Conservation (phyloP, 2,329 filamentous ascomycete genomes). For the Pyrenophora tritici-repentis region DNA sequence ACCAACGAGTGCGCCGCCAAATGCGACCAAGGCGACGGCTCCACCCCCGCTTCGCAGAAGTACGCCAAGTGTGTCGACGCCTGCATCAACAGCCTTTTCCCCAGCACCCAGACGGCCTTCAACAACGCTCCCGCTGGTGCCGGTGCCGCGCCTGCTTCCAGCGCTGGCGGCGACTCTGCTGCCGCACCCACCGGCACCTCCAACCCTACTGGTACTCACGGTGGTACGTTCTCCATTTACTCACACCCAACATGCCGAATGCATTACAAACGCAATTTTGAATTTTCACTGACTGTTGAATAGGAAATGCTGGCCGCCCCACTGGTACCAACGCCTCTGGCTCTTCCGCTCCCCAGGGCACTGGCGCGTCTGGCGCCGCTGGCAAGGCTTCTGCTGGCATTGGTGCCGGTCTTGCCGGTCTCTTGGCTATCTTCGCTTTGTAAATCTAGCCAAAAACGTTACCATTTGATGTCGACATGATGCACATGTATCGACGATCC, state of each 20-base stretch:
- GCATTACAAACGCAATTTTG: neutral
- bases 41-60: conserved; percentile 50
- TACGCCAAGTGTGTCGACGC: conserved; percentile 56
- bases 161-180: conserved; percentile 28
- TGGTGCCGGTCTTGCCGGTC: conserved; percentile 45
- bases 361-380: conserved; percentile 38
- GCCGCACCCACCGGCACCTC: conserved; percentile 22
- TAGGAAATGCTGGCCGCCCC: neutral
- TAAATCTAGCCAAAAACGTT: conserved; percentile 22
- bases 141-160: conserved; percentile 27
- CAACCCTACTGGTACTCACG: neutral
- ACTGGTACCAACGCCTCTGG: neutral
- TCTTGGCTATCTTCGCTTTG: conserved; percentile 47
- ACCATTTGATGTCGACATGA: neutral
- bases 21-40: conserved; percentile 60
- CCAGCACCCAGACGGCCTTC: conserved; percentile 45
- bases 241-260: too few species aligned
- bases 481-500: neutral
- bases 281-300: conserved; percentile 8
- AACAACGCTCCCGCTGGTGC: conserved; percentile 30
- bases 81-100: conserved; percentile 58
- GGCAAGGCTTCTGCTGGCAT: conserved; percentile 36
- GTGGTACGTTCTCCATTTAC: conserved; percentile 4
- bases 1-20: conserved; percentile 58
- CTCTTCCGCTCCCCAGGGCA: conserved; percentile 19